Percentiles rank a stretch among this genome's conserved stretches.
phyloP scores from a whole-genome alignment of 768 basidiomycete genomes.

The Lactarius hengduanensis region DNA sequence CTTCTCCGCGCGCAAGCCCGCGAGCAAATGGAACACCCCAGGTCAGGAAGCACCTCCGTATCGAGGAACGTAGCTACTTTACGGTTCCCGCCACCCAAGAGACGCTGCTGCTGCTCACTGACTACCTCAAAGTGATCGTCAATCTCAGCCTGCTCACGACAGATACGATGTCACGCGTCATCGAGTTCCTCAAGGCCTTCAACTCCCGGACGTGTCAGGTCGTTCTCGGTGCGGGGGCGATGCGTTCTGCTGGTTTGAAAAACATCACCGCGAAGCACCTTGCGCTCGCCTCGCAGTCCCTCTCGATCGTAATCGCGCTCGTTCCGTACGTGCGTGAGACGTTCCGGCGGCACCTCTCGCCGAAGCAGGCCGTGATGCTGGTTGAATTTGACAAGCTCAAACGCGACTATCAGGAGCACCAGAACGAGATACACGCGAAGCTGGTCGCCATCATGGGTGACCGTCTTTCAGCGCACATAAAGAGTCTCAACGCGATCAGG shows the following conservation, averaged over 20 bases:
- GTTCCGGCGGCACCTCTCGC: conserved; percentile 88
- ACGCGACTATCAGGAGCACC: conserved; percentile 99
- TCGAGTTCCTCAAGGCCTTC: conserved; percentile 96
- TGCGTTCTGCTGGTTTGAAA: conserved; percentile 95
- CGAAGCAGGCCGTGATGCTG: conserved; percentile 94
- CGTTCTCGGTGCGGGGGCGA: conserved; percentile 97
- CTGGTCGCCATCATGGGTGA: conserved; percentile 98
- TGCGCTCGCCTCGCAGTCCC: conserved; percentile 92
- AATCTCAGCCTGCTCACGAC: conserved; percentile 88
- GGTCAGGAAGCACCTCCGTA: conserved; percentile 56
- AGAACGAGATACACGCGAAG: conserved; percentile 98
- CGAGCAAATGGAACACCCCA: conserved; percentile 29
- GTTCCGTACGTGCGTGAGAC: conserved; percentile 96
- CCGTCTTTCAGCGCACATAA: conserved; percentile 81
- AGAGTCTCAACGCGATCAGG: conserved; percentile 72
- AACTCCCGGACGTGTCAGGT: conserved; percentile 98
- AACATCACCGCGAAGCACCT: conserved; percentile 99
- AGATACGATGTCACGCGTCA: conserved; percentile 90
- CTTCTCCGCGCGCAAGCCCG: conserved; percentile 24
- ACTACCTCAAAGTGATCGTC: conserved; percentile 86
- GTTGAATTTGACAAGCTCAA: conserved; percentile 99
- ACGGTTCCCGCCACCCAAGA: conserved; percentile 83
- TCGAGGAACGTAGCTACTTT: conserved; percentile 86
- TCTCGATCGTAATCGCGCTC: conserved; percentile 91
- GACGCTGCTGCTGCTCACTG: conserved; percentile 66